Evolutionary conservation across 352 stramenopile species (phyloP), one percentile per base, ranked within the genome.

Genomic region (Ophiocytium majus): DNA sequence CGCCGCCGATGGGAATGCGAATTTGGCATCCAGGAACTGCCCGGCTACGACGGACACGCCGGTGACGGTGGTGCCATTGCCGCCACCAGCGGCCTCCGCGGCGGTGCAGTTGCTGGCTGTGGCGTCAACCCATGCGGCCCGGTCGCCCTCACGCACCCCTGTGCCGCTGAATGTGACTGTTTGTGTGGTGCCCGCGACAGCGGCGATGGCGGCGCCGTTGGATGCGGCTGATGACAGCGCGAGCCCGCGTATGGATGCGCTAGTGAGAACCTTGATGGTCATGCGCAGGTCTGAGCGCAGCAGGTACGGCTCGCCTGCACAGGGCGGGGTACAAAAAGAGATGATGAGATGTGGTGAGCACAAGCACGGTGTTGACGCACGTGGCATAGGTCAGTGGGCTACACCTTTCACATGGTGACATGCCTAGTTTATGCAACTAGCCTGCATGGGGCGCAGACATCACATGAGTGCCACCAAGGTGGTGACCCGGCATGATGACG

Each of bases 121-220:
- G 5, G 43, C 43, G 5, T 5, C 43, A 14, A 57, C 43, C 43
- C 43, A 57, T 17, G 34, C 64, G 64, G 31, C 31, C 5, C 64
- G 34, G 64, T 76, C 64, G 5, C 64, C 64, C 31, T 37, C 34
- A 17, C 31, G 31, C 31, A 76, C 64, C 5, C 64, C 64, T 17
- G 34, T 76, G 64, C 64, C 64, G 34, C 5, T 17, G 64, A 76
- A 76, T 17, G 64, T 37, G 34, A 76, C 64, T 5, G 64, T 76
- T 17, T 76, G 64, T 10, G 64, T 10, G 34, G 64, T 37, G 31
- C 34, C 64, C 5, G 64, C 31, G 31, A 76, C 64, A 17, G 34
- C 64, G 31, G 64, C 64, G 17, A 76, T 17, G 5, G 34, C 31
- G 5, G 34, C 34, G 31, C 34, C 31, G 64, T 17, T 5, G n/a